These are phyloP conservation scores for Euryodendron excelsum DNA, from an alignment of 148 eudicot species.

Conservation along the genomic window DNA sequence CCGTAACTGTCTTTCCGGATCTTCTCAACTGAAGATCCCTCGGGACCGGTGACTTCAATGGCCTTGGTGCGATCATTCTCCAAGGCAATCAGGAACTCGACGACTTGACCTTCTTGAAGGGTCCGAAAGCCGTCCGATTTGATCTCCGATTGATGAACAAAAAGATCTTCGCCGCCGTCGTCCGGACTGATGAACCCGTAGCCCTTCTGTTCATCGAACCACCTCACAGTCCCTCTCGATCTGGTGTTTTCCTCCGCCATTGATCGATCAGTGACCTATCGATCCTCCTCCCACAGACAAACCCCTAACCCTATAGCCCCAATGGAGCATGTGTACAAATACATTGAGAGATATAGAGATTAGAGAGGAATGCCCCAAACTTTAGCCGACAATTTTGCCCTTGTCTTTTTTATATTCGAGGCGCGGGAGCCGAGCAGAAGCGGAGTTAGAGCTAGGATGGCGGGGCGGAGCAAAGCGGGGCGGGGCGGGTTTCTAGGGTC, in stretches of 20 bases:
- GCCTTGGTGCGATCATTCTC: constrained; percentile 47
- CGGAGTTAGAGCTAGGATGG: too few species aligned
- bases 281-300: not conserved
- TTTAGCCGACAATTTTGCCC: not conserved
- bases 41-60: constrained; percentile 53
- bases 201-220: constrained; percentile 58
- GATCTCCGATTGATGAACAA: constrained; percentile 65
- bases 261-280: constrained; percentile 1
- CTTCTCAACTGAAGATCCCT: constrained; percentile 31
- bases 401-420: too few species aligned
- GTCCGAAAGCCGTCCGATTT: constrained; percentile 62
- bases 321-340: too few species aligned
- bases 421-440: too few species aligned
- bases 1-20: constrained; percentile 15
- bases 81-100: constrained; percentile 47
- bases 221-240: constrained; percentile 38
- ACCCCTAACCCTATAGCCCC: constrained; percentile 8
- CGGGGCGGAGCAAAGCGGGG: too few species aligned
- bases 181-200: constrained; percentile 74
- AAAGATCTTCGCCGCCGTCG: constrained; percentile 56
- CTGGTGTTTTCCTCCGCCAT: constrained; percentile 34
- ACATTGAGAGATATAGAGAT: too few species aligned
- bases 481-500: too few species aligned
- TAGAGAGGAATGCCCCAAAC: not conserved
- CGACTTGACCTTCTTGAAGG: constrained; percentile 39